A percentile compares a stretch with the other conserved stretches of the same genome.
Evolutionary conservation across 75 land plant species (phyloP).

Genomic region (Picea sitchensis): DNA sequence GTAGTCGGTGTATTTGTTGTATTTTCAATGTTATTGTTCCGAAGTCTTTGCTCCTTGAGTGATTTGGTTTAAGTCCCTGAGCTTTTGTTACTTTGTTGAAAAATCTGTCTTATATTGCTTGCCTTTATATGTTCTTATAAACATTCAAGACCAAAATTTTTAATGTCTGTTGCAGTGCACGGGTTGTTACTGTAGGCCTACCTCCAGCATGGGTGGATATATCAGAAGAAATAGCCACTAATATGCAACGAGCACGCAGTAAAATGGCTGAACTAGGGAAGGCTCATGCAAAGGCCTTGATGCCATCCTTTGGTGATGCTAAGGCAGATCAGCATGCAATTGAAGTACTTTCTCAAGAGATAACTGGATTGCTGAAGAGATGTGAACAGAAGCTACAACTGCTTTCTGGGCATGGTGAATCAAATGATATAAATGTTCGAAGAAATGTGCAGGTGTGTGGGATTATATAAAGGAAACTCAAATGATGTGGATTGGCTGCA

Average conservation of each 20-base stretch:
- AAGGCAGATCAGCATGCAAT: slow-evolving; percentile 74
- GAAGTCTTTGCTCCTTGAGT: background rate
- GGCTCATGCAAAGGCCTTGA: slow-evolving; percentile 83
- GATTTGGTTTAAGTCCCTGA: background rate
- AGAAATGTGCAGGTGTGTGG: slow-evolving; percentile 94
- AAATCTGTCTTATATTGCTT: background rate
- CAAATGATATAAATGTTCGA: slow-evolving; percentile 83
- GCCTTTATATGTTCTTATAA: background rate
- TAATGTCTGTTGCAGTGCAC: slow-evolving; percentile 44
- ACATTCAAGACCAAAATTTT: background rate
- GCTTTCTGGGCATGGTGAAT: slow-evolving; percentile 65
- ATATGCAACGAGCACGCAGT: slow-evolving; percentile 66
- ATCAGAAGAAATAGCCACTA: slow-evolving; percentile 79
- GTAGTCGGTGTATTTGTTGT: no score
- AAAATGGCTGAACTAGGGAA: slow-evolving; percentile 81
- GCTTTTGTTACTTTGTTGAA: background rate
- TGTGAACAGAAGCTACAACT: slow-evolving; percentile 81
- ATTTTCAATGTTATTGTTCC: background rate
- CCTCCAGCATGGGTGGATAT: slow-evolving; percentile 98
- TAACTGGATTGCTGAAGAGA: slow-evolving; percentile 73
- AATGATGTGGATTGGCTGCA: background rate
- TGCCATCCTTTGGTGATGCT: slow-evolving; percentile 88
- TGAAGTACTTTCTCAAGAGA: slow-evolving; percentile 79
- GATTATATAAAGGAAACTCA: background rate
- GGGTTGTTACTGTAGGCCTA: slow-evolving; percentile 68